Evolutionary conservation across 2,329 filamentous ascomycete species (phyloP), one percentile per base, ranked within the genome.

Genomic region (Pseudocercospora musae): DNA sequence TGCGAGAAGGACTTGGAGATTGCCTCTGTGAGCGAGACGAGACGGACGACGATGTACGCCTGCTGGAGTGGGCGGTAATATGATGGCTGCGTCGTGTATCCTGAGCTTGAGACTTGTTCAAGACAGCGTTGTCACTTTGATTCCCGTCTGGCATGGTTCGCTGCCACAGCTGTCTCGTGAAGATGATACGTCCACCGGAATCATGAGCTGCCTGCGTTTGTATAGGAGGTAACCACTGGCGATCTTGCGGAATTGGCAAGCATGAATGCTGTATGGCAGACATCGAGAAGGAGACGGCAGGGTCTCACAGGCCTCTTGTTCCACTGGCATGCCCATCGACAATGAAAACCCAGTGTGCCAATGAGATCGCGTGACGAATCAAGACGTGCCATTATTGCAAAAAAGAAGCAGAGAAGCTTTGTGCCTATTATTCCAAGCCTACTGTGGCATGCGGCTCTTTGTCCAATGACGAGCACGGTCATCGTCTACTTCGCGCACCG

Each of bases 121-220:
- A 71, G 67, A 72, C 69, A 68, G 52, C 63, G 57, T 66, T 62
- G 57, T 71, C 69, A 69, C 60, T 70, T 57, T 62, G 62, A 66
- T 61, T 62, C 50, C 62, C 67, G 64, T 70, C 71, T 64, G 72
- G 69, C 73, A 75, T 75, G 64, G 65, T 75, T 71, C 73, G 70
- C 69, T 74, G 71, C 73, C 73, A 75, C 69, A 75, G 68, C 58
- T 75, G 71, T 72, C 74, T 73, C 53, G 74, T 75, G 66, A 74
- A 75, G 67, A 74, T 65, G 67, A 75, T 71, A 55, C 64, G 71
- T 27, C 68, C 67, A 49, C 69, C 57, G 44, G 70, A 71, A 70
- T 68, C 60, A 57, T 68, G 56, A 57, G 67, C 55, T n/a, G 60
- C 61, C 66, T 60, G 71, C 68, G 69, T 69, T 69, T 70, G 70